Percentiles rank a stretch among this genome's conserved stretches.
phyloP scores from a whole-genome alignment of 345 rosid species.

The Balakata baccata region DNA sequence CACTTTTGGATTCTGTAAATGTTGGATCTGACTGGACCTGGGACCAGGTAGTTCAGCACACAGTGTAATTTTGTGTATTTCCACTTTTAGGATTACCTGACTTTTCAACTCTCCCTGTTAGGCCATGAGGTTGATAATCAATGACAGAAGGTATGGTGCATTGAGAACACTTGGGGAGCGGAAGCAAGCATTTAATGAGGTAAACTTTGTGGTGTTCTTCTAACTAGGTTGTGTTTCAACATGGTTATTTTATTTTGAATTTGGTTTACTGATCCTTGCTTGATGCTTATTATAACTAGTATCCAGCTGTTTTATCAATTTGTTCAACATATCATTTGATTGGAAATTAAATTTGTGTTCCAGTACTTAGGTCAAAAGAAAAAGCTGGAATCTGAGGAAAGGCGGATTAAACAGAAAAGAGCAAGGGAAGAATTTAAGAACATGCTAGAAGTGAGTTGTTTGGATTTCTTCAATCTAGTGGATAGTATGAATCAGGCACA shows the following conservation, averaged over 20 bases:
- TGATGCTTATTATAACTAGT: slow-evolving; percentile 15
- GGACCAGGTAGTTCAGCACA: slow-evolving; percentile 72
- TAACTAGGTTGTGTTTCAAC: slow-evolving; percentile 2
- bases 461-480: slow-evolving; percentile 10
- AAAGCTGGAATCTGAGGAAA: slow-evolving; percentile 81
- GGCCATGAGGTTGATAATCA: slow-evolving; percentile 89
- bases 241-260: slow-evolving; percentile 14
- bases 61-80: slow-evolving; percentile 7
- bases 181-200: slow-evolving; percentile 92
- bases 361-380: slow-evolving; percentile 75
- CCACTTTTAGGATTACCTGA: slow-evolving; percentile 21
- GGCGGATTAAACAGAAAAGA: slow-evolving; percentile 61
- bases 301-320: slow-evolving; percentile 10
- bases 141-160: slow-evolving; percentile 87
- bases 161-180: slow-evolving; percentile 92
- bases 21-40: slow-evolving; percentile 93
- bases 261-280: slow-evolving; percentile 8
- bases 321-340: slow-evolving; percentile 12
- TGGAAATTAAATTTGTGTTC: slow-evolving; percentile 18
- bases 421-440: slow-evolving; percentile 70
- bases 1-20: slow-evolving; percentile 75
- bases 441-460: slow-evolving; percentile 74
- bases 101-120: slow-evolving; percentile 30
- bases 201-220: slow-evolving; percentile 22
- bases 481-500: neutral